A percentile compares a stretch with the other conserved stretches of the same genome.
phyloP scores from a whole-genome alignment of 805 yeast genomes.

The Wickerhamomyces pijperi region DNA sequence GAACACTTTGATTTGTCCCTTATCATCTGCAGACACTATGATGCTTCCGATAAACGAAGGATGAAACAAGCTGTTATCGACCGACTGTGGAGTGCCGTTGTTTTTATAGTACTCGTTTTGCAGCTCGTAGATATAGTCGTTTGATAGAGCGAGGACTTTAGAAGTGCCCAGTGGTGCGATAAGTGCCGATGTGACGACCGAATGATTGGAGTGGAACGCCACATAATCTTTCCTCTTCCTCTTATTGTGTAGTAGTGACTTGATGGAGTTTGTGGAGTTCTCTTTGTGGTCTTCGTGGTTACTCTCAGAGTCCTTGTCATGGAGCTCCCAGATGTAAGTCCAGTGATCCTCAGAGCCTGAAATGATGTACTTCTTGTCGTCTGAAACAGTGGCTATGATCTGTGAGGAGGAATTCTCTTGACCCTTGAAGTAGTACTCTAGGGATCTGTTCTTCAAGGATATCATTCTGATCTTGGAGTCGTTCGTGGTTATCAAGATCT shows the following conservation, averaged over 20 bases:
- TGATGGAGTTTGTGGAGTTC: conserved; percentile 1
- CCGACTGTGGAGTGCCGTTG: too few species aligned
- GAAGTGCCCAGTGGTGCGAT: conserved; percentile 68
- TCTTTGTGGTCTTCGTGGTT: conserved; percentile 1
- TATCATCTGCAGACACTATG: conserved; percentile 66
- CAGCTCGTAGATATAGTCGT: conserved; percentile 70
- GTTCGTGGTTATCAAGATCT: conserved; percentile 59
- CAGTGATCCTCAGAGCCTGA: conserved; percentile 85
- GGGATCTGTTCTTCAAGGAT: conserved; percentile 37
- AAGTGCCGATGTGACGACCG: conserved; percentile 61
- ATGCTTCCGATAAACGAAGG: conserved; percentile 28
- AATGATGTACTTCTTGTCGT: conserved; percentile 45
- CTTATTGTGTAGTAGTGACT: conserved; percentile 10
- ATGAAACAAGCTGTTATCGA: conserved; percentile 10
- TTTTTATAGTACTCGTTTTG: conserved; percentile 17
- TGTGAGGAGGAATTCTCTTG: conserved; percentile 60
- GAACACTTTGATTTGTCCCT: conserved; percentile 65
- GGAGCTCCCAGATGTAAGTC: conserved; percentile 68
- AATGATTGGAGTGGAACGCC: conserved; percentile 67
- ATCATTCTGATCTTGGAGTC: conserved; percentile 71
- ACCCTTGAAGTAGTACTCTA: conserved; percentile 68
- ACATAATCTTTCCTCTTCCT: conserved; percentile 50
- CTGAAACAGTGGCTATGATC: conserved; percentile 54
- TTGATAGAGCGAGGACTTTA: conserved; percentile 55
- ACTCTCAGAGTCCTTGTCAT: conserved; percentile 12